These are phyloP conservation scores for Pyrus bretschneideri DNA, from an alignment of 306 rosid species.

Conservation along the genomic window DNA sequence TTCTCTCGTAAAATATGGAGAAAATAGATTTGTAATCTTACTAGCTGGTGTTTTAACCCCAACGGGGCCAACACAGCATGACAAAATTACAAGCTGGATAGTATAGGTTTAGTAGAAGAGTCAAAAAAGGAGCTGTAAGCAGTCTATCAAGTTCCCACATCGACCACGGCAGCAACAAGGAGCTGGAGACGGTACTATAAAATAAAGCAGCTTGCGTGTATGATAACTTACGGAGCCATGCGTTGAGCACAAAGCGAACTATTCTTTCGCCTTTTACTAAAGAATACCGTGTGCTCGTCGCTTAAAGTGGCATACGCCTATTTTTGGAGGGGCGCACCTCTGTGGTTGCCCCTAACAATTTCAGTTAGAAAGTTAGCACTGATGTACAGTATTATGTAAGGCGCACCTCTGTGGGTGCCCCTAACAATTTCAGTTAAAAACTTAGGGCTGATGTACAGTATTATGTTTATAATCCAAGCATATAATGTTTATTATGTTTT, in stretches of 20 bases:
- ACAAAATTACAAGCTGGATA: not conserved
- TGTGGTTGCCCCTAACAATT: not conserved
- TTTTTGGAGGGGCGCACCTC: not conserved
- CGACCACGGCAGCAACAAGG: not conserved
- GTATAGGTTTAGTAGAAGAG: no score
- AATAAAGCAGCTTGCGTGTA: not conserved
- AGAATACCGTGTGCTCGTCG: constrained; percentile 43
- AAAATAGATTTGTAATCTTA: not conserved
- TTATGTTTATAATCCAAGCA: no score
- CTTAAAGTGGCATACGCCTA: not conserved
- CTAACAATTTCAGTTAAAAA: not conserved
- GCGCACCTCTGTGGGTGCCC: not conserved
- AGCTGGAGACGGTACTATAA: not conserved
- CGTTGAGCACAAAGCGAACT: constrained; percentile 41
- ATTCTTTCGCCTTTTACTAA: constrained; percentile 82
- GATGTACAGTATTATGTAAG: not conserved
- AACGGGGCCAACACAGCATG: not conserved
- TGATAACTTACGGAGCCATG: constrained; percentile 9
- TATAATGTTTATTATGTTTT: no score
- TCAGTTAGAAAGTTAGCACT: accelerated
- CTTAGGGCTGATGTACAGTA: accelerated
- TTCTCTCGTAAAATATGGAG: not conserved
- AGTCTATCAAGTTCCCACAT: not conserved
- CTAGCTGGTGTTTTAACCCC: not conserved
- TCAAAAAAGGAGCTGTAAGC: not conserved